These are phyloP conservation scores for Aspergillus mulundensis DNA, from an alignment of 495 filamentous ascomycete genomes.

Conservation along the genomic window DNA sequence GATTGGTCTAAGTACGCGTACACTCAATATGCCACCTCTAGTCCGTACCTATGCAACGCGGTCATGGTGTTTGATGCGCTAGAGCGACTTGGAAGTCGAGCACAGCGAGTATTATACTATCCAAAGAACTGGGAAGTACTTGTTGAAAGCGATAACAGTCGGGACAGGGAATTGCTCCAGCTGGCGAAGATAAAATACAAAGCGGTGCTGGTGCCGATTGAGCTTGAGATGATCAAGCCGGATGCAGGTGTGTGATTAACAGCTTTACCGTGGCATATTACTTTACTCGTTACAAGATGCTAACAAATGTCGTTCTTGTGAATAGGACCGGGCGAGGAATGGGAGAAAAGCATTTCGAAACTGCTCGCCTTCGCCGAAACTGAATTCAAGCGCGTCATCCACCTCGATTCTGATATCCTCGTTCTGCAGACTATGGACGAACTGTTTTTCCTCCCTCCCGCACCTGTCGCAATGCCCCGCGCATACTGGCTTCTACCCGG, in stretches of 20 bases:
- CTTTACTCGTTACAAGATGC: background rate
- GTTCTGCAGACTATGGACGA: conserved; percentile 66
- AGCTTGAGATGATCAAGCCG: conserved; percentile 47
- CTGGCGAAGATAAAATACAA: conserved; percentile 59
- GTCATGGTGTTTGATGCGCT: conserved; percentile 71
- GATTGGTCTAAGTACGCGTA: conserved; percentile 67
- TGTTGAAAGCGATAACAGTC: conserved; percentile 32
- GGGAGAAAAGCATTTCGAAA: conserved; percentile 65
- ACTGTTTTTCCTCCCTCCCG: conserved; percentile 64
- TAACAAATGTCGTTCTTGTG: background rate
- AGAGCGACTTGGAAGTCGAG: conserved; percentile 55
- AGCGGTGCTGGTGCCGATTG: conserved; percentile 56
- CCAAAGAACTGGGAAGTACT: conserved; percentile 51
- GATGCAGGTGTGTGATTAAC: conserved; percentile 32
- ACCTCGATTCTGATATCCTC: conserved; percentile 65
- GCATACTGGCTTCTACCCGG: conserved; percentile 66
- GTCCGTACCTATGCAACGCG: conserved; percentile 68
- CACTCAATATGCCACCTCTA: conserved; percentile 65
- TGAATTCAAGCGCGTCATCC: conserved; percentile 62
- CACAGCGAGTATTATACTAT: conserved; percentile 65
- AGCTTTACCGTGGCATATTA: background rate
- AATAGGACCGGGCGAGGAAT: conserved; percentile 35
- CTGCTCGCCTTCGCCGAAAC: conserved; percentile 67
- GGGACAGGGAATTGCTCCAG: conserved; percentile 52
- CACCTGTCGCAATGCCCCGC: conserved; percentile 59